Percentiles rank a stretch among this genome's conserved stretches.
These are phyloP conservation scores for Xylariaceae sp. DNA, from an alignment of 2,329 filamentous ascomycete genomes.

Conservation along the genomic window DNA sequence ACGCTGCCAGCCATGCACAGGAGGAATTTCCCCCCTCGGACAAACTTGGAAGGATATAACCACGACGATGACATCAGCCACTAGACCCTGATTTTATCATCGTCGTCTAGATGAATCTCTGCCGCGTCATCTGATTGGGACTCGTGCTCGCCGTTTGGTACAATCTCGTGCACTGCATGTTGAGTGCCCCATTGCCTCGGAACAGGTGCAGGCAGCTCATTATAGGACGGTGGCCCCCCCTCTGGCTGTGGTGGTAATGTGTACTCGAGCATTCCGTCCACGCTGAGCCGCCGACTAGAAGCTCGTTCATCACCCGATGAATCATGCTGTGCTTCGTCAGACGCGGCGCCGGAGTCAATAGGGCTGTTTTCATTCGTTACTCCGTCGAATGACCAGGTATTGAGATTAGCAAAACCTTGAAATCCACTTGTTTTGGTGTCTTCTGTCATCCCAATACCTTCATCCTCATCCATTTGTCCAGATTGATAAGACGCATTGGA, in stretches of 20 bases:
- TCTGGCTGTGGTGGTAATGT: constrained; percentile 22
- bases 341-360: constrained; percentile 29
- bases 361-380: constrained; percentile 29
- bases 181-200: constrained; percentile 25
- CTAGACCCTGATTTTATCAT: constrained; percentile 30
- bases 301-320: constrained; percentile 33
- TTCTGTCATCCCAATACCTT: constrained; percentile 41
- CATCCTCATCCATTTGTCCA: constrained; percentile 43
- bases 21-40: not conserved
- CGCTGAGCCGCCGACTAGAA: constrained; percentile 24
- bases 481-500: constrained; percentile 30
- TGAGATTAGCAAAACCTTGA: constrained; percentile 23
- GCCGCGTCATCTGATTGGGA: constrained; percentile 42
- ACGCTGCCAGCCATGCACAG: too few species aligned
- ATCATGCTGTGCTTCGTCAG: constrained; percentile 36
- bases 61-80: constrained; percentile 1
- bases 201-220: constrained; percentile 15
- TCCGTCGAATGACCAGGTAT: constrained; percentile 45
- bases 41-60: not conserved
- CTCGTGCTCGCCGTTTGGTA: constrained; percentile 33
- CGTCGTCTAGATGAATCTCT: constrained; percentile 47
- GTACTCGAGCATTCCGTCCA: constrained; percentile 28
- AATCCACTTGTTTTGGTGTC: constrained; percentile 25
- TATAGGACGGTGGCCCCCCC: constrained; percentile 18
- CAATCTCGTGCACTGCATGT: constrained; percentile 38